Percentiles rank a stretch among this genome's conserved stretches.
Conservation (phyloP, 2,329 filamentous ascomycete genomes). For the Thermoascus crustaceus region DNA sequence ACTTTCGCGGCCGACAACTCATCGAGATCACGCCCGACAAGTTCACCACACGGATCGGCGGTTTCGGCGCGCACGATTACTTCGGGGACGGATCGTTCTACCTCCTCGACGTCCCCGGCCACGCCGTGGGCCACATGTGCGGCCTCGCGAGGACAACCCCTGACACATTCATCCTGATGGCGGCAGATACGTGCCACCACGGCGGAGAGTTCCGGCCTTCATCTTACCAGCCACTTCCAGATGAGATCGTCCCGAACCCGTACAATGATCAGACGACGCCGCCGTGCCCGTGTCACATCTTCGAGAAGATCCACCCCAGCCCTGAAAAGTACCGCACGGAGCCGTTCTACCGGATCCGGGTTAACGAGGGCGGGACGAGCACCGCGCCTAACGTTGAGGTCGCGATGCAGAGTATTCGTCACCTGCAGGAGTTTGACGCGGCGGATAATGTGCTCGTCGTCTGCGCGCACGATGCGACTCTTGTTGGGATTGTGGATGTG, state of each 20-base stretch:
- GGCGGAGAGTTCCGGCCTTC: constrained; percentile 32
- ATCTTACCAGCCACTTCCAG: constrained; percentile 25
- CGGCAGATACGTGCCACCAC: constrained; percentile 28
- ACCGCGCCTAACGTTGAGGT: background rate
- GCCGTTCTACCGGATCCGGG: background rate
- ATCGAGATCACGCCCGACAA: constrained; percentile 2
- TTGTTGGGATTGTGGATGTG: constrained; percentile 24
- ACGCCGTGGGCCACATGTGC: constrained; percentile 9
- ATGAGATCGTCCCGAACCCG: constrained; percentile 6
- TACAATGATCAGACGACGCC: background rate
- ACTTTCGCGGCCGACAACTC: constrained; percentile 4
- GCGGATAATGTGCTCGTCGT: constrained; percentile 24
- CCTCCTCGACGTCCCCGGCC: constrained; percentile 34
- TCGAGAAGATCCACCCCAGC: background rate
- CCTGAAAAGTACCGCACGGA: background rate
- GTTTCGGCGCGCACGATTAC: constrained; percentile 31
- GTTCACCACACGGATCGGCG: constrained; percentile 7
- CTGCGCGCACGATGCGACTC: constrained; percentile 27
- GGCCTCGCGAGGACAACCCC: constrained; percentile 9
- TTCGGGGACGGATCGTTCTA: constrained; percentile 50
- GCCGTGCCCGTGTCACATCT: background rate
- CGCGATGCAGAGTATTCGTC: constrained; percentile 20
- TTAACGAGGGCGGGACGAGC: background rate
- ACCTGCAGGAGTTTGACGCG: constrained; percentile 28
- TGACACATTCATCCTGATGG: constrained; percentile 10